phyloP scores from a whole-genome alignment of 176 grass and related monocot species.

The Coix lacrymajobi region DNA sequence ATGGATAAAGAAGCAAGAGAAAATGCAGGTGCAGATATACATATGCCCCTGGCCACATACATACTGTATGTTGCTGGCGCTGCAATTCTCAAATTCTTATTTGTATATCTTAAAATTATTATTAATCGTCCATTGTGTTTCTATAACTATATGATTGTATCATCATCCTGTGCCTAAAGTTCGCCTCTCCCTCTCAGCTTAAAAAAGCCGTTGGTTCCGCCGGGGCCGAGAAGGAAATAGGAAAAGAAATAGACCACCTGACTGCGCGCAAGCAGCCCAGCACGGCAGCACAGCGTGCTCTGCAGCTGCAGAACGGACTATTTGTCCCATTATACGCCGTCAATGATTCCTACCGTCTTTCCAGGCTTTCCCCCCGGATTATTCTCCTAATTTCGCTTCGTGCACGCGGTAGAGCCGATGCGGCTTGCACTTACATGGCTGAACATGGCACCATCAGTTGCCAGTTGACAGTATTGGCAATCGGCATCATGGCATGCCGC shows the following conservation, averaged over 20 bases:
- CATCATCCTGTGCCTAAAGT: too few species aligned
- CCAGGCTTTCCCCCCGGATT: neutral
- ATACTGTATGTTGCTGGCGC: too few species aligned
- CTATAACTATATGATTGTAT: too few species aligned
- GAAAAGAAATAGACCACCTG: neutral
- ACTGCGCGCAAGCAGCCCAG: neutral
- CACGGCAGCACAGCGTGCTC: slow-evolving; percentile 19
- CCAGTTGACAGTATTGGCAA: neutral
- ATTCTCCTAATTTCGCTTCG: slow-evolving; percentile 2
- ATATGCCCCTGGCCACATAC: too few species aligned
- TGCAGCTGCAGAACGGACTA: slow-evolving; percentile 20
- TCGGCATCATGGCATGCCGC: too few species aligned
- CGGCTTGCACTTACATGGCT: neutral
- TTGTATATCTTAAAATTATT: too few species aligned
- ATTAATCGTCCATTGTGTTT: too few species aligned
- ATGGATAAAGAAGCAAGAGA: too few species aligned
- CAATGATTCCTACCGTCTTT: slow-evolving; percentile 58
- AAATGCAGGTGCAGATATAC: too few species aligned
- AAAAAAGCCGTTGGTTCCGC: neutral
- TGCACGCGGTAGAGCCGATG: neutral
- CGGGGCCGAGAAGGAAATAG: neutral
- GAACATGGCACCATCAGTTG: too few species aligned
- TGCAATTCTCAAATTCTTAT: too few species aligned
- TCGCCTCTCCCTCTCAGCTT: too few species aligned
- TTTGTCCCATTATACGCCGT: slow-evolving; percentile 35